Base-by-base conservation (phyloP, 1,139 yeast genomes). In the Geotrichum reessii region DNA sequence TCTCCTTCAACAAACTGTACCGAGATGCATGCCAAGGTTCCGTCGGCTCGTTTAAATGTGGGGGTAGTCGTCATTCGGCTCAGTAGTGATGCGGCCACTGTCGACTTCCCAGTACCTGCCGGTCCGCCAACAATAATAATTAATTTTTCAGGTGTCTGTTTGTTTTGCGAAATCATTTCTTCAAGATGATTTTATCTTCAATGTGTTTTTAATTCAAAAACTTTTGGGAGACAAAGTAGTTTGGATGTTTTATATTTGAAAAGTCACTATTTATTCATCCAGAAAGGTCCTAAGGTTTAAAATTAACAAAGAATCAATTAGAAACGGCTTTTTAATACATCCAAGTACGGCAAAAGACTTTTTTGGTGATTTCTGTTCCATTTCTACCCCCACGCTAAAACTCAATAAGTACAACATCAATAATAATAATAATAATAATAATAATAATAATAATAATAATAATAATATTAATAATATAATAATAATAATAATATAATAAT, bases 41-140 rank as follows among this genome's bases (percentile, higher is more conserved):
- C 21, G 9, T 14, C 46, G 25, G 24, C 28, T 49, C 3, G 21
- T 33, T 14, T 9, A 22, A 49, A 14, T 49, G 31, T 17, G 44
- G 44, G 44, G 21, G 14, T 9, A 8, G 86, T 78, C 1, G 72
- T 65, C 51, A 79, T 75, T 44, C 71, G 66, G 22, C 71, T 61
- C 1, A 87, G 71, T 42, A 92, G 69, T 22, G 73, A 67, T n/a
- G 74, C 73, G 0, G 90, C 95, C 31, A 87, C 80, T 1, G 97
- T 88, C 37, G 95, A 80, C 71, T 92, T 92, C 1, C 98, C 98
- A 2, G 96, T 87, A 12, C 97, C 97, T 0, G 97, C 91, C 1
- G 98, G 96, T 0, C 99, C 99, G 1, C 95, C 96, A n/a, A 81
- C 73, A 2, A 79, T 73, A 27, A 78, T 64, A 2, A 76, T 77